A percentile compares a stretch with the other conserved stretches of the same genome.
phyloP scores from a whole-genome alignment of 2,329 filamentous ascomycete species.

The Bipolaris zeicola region DNA sequence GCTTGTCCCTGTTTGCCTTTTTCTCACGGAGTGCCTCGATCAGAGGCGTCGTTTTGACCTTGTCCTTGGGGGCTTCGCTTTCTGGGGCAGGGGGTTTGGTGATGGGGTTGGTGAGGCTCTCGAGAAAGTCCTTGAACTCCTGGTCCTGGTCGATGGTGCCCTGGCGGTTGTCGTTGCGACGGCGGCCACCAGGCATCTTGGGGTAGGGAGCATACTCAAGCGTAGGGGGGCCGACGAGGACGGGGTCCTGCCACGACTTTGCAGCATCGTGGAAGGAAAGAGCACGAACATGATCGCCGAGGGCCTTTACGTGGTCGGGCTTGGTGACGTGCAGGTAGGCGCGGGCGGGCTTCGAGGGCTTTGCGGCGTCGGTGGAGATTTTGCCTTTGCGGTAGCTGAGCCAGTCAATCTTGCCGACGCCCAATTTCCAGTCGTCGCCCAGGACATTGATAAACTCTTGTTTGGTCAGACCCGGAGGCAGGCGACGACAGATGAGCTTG shows the following conservation, averaged over 20 bases:
- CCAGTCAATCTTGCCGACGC: slow-evolving; percentile 86
- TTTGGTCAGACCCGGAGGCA: slow-evolving; percentile 84
- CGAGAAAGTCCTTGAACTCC: slow-evolving; percentile 92
- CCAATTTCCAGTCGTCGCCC: slow-evolving; percentile 79
- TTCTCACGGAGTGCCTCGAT: slow-evolving; percentile 91
- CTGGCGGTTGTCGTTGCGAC: slow-evolving; percentile 79
- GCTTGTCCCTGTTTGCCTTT: slow-evolving; percentile 74
- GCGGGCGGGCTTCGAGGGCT: slow-evolving; percentile 78
- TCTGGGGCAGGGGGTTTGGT: slow-evolving; percentile 61
- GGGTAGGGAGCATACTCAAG: slow-evolving; percentile 85
- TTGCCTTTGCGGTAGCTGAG: slow-evolving; percentile 75
- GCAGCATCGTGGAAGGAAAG: slow-evolving; percentile 81
- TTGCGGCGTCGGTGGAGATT: slow-evolving; percentile 78
- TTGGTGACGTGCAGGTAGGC: slow-evolving; percentile 84
- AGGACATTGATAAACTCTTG: slow-evolving; percentile 74
- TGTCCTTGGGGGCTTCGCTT: slow-evolving; percentile 61
- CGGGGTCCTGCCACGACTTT: slow-evolving; percentile 72
- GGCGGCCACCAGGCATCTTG: slow-evolving; percentile 76
- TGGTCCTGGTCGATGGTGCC: slow-evolving; percentile 96
- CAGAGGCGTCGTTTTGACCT: slow-evolving; percentile 81
- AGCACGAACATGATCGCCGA: slow-evolving; percentile 73
- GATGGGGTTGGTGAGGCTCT: slow-evolving; percentile 78
- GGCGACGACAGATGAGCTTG: slow-evolving; percentile 82
- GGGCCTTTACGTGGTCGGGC: slow-evolving; percentile 66
- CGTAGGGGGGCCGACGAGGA: slow-evolving; percentile 76